Conservation (phyloP, 2,329 filamentous ascomycete genomes). For the Aspergillus ustus region DNA sequence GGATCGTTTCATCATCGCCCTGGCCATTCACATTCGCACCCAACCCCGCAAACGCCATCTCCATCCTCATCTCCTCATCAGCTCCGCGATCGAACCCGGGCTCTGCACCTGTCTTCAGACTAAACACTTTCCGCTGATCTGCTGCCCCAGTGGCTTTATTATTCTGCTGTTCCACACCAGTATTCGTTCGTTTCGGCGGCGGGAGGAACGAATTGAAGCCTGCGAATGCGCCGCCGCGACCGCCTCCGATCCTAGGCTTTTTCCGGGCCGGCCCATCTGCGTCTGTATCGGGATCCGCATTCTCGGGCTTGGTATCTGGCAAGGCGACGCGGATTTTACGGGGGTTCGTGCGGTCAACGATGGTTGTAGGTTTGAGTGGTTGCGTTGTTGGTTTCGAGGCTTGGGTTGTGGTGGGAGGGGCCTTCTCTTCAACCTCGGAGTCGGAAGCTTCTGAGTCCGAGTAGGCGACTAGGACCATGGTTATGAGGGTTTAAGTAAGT, state of each 20-base stretch:
- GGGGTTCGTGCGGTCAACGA: constrained; percentile 79
- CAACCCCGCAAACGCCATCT: constrained; percentile 30
- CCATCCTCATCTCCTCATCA: constrained; percentile 43
- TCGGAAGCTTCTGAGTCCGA: constrained; percentile 78
- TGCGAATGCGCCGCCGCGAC: constrained; percentile 71
- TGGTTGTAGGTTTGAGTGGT: constrained; percentile 65
- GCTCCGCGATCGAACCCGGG: constrained; percentile 76
- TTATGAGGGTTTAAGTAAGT: constrained; percentile 3
- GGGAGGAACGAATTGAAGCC: constrained; percentile 88
- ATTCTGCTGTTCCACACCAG: constrained; percentile 33
- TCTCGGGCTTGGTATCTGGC: constrained; percentile 57
- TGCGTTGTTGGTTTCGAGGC: constrained; percentile 33
- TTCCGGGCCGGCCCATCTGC: constrained; percentile 69
- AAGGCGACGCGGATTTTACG: constrained; percentile 85
- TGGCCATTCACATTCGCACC: constrained; percentile 18
- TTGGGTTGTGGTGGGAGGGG: background rate
- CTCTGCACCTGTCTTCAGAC: constrained; percentile 79
- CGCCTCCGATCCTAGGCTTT: constrained; percentile 66
- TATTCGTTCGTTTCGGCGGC: constrained; percentile 68
- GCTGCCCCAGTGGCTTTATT: constrained; percentile 42
- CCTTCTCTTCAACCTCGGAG: constrained; percentile 54
- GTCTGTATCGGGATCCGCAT: constrained; percentile 40
- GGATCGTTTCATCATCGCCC: constrained; percentile 38
- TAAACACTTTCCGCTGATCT: constrained; percentile 60
- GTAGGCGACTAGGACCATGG: constrained; percentile 82